Conservation (phyloP, 345 rosid species). For the sweet orange (Citrus sinensis) region DVS_A1.0 CM039164.1:25525501-25526000, state of each 20-base stretch:
- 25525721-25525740: constrained; percentile 5
- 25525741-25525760: background rate
- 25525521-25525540: constrained; percentile 9
- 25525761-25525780: background rate
- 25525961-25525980: constrained; percentile 35
- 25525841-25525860: constrained; percentile 11
- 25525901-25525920: constrained; percentile 15
- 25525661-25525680: constrained; percentile 20
- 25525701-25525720: constrained; percentile 24
- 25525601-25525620: constrained; percentile 1
- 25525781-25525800: background rate
- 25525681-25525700: constrained; percentile 23
- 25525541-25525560: constrained; percentile 9
- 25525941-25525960: constrained; percentile 34
- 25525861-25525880: constrained; percentile 17
- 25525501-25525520: constrained; percentile 4
- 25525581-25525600: constrained; percentile 16
- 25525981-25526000: constrained; percentile 10
- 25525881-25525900: constrained; percentile 11
- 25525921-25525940: background rate
- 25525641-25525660: constrained; percentile 14
- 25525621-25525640: constrained; percentile 2
- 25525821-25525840: constrained; percentile 14
- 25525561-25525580: constrained; percentile 10
- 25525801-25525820: constrained; percentile 19